A percentile compares a stretch with the other conserved stretches of the same genome.
Conservation (phyloP, 2,329 filamentous ascomycete genomes). For the Thelonectria blattea region DNA sequence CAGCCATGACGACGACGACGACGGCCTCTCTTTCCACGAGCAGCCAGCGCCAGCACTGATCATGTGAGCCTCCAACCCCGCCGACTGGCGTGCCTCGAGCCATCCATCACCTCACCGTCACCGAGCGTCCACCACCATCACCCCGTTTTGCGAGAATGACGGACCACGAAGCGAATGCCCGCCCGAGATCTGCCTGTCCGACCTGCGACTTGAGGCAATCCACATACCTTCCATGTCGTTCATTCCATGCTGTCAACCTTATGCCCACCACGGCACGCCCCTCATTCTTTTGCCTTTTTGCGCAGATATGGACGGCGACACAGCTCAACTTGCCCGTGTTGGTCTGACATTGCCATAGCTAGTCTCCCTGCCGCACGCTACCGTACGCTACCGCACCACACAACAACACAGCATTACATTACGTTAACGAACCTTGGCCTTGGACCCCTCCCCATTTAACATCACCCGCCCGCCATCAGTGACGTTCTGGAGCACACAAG, state of each 20-base stretch:
- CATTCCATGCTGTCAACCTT: not conserved
- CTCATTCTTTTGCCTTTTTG: not conserved
- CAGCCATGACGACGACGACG: constrained; percentile 24
- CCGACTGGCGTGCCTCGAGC: constrained; percentile 26
- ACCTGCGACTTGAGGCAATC: not conserved
- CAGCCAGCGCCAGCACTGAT: constrained; percentile 27
- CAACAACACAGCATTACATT: not conserved
- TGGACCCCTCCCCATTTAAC: not conserved
- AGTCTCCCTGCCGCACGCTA: no score
- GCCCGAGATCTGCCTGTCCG: not conserved
- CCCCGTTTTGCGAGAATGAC: not conserved
- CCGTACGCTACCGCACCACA: no score
- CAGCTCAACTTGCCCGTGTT: no score
- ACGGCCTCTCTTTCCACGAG: not conserved
- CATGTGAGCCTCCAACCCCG: constrained; percentile 30
- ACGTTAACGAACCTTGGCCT: not conserved
- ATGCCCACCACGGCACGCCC: not conserved
- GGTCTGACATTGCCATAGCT: no score
- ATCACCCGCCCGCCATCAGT: not conserved
- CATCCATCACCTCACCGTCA: constrained; percentile 24
- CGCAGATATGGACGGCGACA: not conserved
- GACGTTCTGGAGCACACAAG: not conserved
- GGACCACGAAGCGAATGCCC: not conserved
- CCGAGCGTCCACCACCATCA: not conserved
- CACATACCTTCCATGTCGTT: not conserved